These are phyloP conservation scores for Ascosphaera aggregata DNA, from an alignment of 2,329 filamentous ascomycete species.

Conservation along the genomic window DNA sequence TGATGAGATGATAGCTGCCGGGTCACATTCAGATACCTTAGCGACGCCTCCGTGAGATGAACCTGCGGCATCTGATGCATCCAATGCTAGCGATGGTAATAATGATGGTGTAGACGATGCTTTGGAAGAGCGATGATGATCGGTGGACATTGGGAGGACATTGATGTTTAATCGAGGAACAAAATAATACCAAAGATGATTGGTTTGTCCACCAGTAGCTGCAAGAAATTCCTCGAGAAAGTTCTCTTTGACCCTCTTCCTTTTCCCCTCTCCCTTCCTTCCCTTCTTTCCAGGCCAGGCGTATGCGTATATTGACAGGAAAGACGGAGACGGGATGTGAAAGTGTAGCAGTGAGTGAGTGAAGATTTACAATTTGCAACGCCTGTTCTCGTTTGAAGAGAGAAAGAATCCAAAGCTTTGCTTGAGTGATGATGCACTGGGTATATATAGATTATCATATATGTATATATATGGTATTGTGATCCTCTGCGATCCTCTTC, in stretches of 20 bases:
- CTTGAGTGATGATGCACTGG: no score
- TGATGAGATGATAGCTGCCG: conserved; percentile 14
- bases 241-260: no score
- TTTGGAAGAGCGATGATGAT: background rate
- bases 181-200: background rate
- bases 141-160: conserved; percentile 28
- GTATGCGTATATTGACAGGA: no score
- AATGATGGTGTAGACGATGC: conserved; percentile 5
- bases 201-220: background rate
- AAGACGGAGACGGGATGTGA: background rate
- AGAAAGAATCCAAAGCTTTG: no score
- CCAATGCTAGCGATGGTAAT: conserved; percentile 20
- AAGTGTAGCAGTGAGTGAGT: background rate
- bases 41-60: conserved; percentile 3
- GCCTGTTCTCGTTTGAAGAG: no score
- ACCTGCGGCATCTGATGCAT: conserved; percentile 18
- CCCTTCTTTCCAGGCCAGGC: no score
- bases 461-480: no score
- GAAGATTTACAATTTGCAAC: no score
- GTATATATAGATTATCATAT: no score
- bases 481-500: no score
- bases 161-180: conserved; percentile 16
- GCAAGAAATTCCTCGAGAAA: background rate
- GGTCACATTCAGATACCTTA: conserved; percentile 3
- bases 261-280: no score